These are phyloP conservation scores for Juncus inflexus DNA, from an alignment of 176 grass and related monocot genomes.

Conservation along the genomic window DNA sequence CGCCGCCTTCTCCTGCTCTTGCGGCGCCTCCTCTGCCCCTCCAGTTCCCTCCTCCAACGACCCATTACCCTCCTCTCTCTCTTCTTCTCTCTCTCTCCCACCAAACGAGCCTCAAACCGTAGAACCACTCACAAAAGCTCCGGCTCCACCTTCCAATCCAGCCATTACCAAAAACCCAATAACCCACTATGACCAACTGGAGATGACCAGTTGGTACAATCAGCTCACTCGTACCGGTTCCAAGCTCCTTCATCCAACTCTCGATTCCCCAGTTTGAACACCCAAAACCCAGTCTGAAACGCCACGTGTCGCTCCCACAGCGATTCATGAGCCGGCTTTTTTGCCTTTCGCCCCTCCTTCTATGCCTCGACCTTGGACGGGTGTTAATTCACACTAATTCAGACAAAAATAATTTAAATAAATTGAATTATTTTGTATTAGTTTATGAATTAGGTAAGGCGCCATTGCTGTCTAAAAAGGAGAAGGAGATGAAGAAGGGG, in stretches of 20 bases:
- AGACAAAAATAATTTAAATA: too few relatives aligned
- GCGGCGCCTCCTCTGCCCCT: constrained; percentile 38
- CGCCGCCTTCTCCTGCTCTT: constrained; percentile 14
- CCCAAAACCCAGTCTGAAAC: not conserved
- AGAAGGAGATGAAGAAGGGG: constrained; percentile 71
- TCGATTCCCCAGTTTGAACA: not conserved
- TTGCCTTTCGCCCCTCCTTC: constrained; percentile 76
- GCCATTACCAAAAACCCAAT: not conserved
- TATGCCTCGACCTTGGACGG: constrained; percentile 89
- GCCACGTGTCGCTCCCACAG: constrained; percentile 51
- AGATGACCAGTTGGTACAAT: too few relatives aligned
- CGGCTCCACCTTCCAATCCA: not conserved
- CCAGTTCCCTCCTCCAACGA: constrained; percentile 32
- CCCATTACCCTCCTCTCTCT: constrained; percentile 13
- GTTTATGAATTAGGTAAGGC: constrained; percentile 33
- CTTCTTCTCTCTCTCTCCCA: constrained; percentile 2
- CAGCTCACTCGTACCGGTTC: too few relatives aligned
- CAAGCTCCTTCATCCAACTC: not conserved
- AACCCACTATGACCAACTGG: not conserved
- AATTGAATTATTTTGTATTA: too few relatives aligned
- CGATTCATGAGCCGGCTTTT: constrained; percentile 81
- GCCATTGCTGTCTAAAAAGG: constrained; percentile 89
- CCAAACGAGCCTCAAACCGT: not conserved
- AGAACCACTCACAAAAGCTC: not conserved
- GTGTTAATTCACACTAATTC: too few relatives aligned